phyloP scores from a whole-genome alignment of 83 land plant species.

The Larix sibirica region DNA sequence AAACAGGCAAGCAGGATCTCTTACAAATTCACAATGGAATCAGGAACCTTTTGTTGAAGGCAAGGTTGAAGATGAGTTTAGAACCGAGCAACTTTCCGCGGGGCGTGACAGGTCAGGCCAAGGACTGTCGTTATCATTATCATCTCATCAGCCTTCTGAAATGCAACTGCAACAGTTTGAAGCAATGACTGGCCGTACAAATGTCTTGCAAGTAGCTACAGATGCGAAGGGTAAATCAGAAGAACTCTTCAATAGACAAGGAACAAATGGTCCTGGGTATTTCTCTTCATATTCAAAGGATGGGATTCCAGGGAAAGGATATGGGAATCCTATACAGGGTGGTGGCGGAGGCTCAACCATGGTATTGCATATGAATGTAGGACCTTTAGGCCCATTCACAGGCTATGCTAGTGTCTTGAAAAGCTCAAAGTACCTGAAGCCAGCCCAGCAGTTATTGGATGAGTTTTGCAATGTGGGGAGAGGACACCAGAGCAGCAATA shows the following conservation, averaged over 20 bases:
- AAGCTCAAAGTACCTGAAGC: constrained; percentile 61
- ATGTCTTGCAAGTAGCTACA: constrained; percentile 4
- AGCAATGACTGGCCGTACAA: constrained; percentile 4
- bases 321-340: neutral
- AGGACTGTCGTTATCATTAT: constrained; percentile 20
- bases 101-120: constrained; percentile 18
- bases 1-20: neutral
- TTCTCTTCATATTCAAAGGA: constrained; percentile 4
- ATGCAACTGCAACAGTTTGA: constrained; percentile 17
- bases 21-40: constrained; percentile 11
- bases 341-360: constrained; percentile 16
- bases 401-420: constrained; percentile 62
- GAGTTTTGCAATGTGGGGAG: constrained; percentile 55
- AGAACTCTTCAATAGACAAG: constrained; percentile 1
- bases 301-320: constrained; percentile 7
- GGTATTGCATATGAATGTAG: constrained; percentile 16
- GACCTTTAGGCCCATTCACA: constrained; percentile 60
- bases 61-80: constrained; percentile 6
- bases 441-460: constrained; percentile 62
- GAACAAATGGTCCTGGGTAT: neutral
- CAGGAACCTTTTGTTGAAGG: constrained; percentile 13
- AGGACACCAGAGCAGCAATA: neutral
- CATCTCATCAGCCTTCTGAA: constrained; percentile 18
- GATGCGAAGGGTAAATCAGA: constrained; percentile 2
- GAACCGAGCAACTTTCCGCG: constrained; percentile 3